Percentiles rank a stretch among this genome's conserved stretches.
Evolutionary conservation across 2,329 filamentous ascomycete genomes (phyloP).

Genomic region (Cladophialophora psammophila): DNA sequence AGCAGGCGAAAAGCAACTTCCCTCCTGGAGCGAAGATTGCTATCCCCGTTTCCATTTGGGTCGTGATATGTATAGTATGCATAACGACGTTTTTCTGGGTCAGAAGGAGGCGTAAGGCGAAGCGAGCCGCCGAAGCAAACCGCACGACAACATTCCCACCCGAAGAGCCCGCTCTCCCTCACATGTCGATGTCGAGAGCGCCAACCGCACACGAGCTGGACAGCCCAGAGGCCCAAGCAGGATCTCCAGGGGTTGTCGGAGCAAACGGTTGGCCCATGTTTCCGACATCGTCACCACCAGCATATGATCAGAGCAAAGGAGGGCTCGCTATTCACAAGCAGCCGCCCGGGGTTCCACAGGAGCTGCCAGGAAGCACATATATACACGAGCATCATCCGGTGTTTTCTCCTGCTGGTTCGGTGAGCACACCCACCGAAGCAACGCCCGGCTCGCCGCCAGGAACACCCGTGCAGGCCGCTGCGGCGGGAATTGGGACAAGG

Average conservation of each 20-base stretch:
- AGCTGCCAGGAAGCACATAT: constrained; percentile 41
- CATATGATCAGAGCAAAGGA: constrained; percentile 31
- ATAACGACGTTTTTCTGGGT: constrained; percentile 25
- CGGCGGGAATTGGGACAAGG: constrained; percentile 21
- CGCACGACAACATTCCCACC: constrained; percentile 38
- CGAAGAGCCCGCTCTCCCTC: constrained; percentile 34
- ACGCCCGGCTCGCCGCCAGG: constrained; percentile 42
- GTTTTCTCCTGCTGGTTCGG: constrained; percentile 21
- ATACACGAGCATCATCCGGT: constrained; percentile 42
- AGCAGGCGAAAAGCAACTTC: constrained; percentile 18
- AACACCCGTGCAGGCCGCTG: constrained; percentile 38
- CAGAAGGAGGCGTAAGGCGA: constrained; percentile 27
- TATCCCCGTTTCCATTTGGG: constrained; percentile 34
- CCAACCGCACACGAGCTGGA: constrained; percentile 37
- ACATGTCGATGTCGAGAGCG: constrained; percentile 24
- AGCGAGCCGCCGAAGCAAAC: constrained; percentile 24
- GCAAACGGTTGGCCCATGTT: constrained; percentile 30
- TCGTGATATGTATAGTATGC: constrained; percentile 23
- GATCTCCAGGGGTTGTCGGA: constrained; percentile 20
- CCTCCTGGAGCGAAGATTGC: constrained; percentile 37
- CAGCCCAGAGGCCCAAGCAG: constrained; percentile 28
- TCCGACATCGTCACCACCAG: constrained; percentile 36
- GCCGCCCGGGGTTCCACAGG: constrained; percentile 28
- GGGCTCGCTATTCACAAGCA: constrained; percentile 6
- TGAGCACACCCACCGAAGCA: constrained; percentile 28